phyloP scores from a whole-genome alignment of 2,329 filamentous ascomycete genomes.

The Thyridium curvatum region DNA sequence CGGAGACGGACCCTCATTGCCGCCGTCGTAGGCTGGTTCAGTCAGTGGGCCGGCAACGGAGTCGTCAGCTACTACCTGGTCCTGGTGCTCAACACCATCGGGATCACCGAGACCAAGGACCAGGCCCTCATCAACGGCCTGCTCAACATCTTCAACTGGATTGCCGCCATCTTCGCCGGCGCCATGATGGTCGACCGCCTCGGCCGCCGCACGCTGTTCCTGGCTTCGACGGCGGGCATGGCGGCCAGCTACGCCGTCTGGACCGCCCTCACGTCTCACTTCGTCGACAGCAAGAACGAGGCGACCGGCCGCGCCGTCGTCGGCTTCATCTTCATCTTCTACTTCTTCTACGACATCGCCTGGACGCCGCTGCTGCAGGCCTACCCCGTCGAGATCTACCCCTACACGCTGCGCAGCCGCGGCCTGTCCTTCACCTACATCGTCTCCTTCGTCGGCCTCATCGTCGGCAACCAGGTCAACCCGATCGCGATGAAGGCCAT shows the following conservation, averaged over 20 bases:
- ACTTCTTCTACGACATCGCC: slow-evolving; percentile 36
- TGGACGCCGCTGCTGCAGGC: slow-evolving; percentile 50
- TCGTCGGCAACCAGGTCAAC: slow-evolving; percentile 49
- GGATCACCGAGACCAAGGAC: slow-evolving; percentile 21
- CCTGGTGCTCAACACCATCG: slow-evolving; percentile 24
- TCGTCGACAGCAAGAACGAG: slow-evolving; percentile 15
- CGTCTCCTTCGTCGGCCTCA: slow-evolving; percentile 45
- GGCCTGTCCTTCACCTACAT: slow-evolving; percentile 51
- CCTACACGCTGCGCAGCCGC: slow-evolving; percentile 44
- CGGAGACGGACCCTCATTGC: slow-evolving; percentile 6
- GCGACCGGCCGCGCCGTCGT: slow-evolving; percentile 38
- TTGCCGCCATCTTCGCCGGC: slow-evolving; percentile 19
- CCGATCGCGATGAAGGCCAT: slow-evolving; percentile 45
- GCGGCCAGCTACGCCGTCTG: slow-evolving; percentile 36
- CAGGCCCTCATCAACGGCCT: slow-evolving; percentile 14
- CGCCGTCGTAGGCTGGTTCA: slow-evolving; percentile 3
- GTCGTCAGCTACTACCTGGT: slow-evolving; percentile 29
- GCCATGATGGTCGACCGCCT: slow-evolving; percentile 33
- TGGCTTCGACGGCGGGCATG: slow-evolving; percentile 28
- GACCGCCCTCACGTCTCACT: slow-evolving; percentile 30
- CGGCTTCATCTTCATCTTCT: slow-evolving; percentile 40
- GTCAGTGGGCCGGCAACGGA: slow-evolving; percentile 8
- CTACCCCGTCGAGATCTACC: slow-evolving; percentile 45
- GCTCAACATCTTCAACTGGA: slow-evolving; percentile 26
- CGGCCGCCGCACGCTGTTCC: slow-evolving; percentile 34